Evolutionary conservation across 176 grass and related monocot species (phyloP), one percentile per base, ranked within the genome.

Genomic region (Oryza longistaminata): DNA sequence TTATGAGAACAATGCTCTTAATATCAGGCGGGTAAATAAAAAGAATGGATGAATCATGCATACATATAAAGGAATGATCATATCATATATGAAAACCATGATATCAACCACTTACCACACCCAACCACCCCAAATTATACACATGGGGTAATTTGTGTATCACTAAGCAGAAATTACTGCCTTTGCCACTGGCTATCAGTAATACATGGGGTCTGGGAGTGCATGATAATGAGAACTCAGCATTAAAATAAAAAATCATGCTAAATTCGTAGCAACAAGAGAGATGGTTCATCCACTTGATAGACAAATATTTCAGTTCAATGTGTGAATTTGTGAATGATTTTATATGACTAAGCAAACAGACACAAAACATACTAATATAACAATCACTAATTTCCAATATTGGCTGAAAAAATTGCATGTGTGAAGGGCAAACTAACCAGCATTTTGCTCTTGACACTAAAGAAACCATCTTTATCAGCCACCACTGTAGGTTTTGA

Each of bases 391-490:
- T 34, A 66, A 75, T 45, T 84, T 66, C 34, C 44, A 50, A 3
- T 13, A 52, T 42, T 67, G 12, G 50, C 1, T 4, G 13, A 43
- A 21, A 68, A 70, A 70, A 11, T 61, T 60, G 27, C 11, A 1
- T 44, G 17, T 16, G 33, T 45, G 35, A 61, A 85, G 69, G 66
- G 40, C n/a, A 64, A 64, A 86, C 88, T 71, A 86, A 99, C 96
- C 93, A 92, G 88, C 96, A 99, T 99, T 89, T 92, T 99, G 89
- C 76, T 94, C 83, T 99, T 94, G 74, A 99, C 93, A 66, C 91
- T 94, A 67, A 99, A 96, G 90, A 92, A 99, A 78, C 93, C 91
- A 79, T 96, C 93, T 74, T 85, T 85, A 61, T 89, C 90, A 82
- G 93, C 78, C 31, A 87, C 83, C 24, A 96, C 93, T 49, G 93